Percentiles rank a stretch among this genome's conserved stretches.
These are phyloP conservation scores for Kwoniella bestiolae DNA, from an alignment of 768 basidiomycete genomes.

Conservation along the genomic window DNA sequence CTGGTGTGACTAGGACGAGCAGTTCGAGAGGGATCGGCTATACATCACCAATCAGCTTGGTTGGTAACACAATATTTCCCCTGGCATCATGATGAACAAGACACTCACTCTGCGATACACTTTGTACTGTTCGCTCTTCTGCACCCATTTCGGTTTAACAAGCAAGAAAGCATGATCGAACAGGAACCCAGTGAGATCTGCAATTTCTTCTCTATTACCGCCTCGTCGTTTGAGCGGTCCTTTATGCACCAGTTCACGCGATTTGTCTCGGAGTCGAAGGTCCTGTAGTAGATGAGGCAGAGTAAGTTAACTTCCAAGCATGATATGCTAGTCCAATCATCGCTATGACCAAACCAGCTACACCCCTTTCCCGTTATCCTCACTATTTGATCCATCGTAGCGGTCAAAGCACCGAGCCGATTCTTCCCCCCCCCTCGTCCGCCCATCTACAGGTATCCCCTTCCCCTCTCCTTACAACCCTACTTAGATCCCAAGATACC, in stretches of 20 bases:
- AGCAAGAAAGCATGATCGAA: conserved; percentile 96
- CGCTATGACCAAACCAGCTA: no score
- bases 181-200: conserved; percentile 89
- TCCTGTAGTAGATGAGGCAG: conserved; percentile 69
- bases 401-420: neutral
- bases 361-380: no score
- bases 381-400: neutral
- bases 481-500: no score
- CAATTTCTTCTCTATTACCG: conserved; percentile 70
- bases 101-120: conserved; percentile 85
- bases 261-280: conserved; percentile 81
- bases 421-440: neutral
- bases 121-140: conserved; percentile 84
- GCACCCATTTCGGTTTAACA: conserved; percentile 79
- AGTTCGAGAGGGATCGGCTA: conserved; percentile 97
- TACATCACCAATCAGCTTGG: neutral
- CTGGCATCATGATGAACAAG: neutral
- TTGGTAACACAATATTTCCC: neutral
- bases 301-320: conserved; percentile 21
- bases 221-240: conserved; percentile 84
- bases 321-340: no score
- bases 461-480: no score
- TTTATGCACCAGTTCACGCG: conserved; percentile 88
- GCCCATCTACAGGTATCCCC: neutral
- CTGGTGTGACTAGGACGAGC: conserved; percentile 76